These are phyloP conservation scores for Candida ponderosae DNA, from an alignment of 805 yeast species.

Conservation along the genomic window DNA sequence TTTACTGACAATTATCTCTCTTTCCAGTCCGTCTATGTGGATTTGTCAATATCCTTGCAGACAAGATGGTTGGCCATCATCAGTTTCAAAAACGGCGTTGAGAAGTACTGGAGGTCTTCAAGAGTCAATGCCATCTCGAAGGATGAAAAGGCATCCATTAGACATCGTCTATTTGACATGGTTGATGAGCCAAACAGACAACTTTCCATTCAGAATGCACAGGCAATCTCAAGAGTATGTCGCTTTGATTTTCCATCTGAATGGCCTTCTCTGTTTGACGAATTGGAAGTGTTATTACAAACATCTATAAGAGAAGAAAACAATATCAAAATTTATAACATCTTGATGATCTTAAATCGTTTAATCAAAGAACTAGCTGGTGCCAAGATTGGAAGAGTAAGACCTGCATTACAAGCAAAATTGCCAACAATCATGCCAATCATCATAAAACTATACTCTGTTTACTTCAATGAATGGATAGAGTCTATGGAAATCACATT, in stretches of 20 bases:
- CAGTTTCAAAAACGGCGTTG: constrained; percentile 82
- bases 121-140: constrained; percentile 44
- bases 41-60: constrained; percentile 50
- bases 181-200: constrained; percentile 68
- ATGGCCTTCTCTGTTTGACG: constrained; percentile 80
- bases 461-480: constrained; percentile 60
- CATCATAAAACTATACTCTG: constrained; percentile 50
- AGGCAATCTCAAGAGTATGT: constrained; percentile 69
- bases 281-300: constrained; percentile 38
- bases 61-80: constrained; percentile 83
- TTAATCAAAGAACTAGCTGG: constrained; percentile 65
- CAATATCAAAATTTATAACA: constrained; percentile 50
- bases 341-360: constrained; percentile 65
- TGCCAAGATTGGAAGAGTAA: constrained; percentile 77
- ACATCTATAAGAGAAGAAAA: constrained; percentile 35
- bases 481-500: constrained; percentile 35
- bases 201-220: constrained; percentile 76
- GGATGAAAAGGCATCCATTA: constrained; percentile 66
- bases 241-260: constrained; percentile 80
- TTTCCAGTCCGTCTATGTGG: constrained; percentile 45
- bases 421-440: constrained; percentile 56
- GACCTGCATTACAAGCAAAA: constrained; percentile 68
- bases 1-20: constrained; percentile 16
- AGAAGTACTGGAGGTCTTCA: constrained; percentile 74
- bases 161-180: constrained; percentile 46